Percentiles rank a stretch among this genome's conserved stretches.
Conservation (phyloP, 495 filamentous ascomycete genomes). For the Astrocystis sublimbata region DNA sequence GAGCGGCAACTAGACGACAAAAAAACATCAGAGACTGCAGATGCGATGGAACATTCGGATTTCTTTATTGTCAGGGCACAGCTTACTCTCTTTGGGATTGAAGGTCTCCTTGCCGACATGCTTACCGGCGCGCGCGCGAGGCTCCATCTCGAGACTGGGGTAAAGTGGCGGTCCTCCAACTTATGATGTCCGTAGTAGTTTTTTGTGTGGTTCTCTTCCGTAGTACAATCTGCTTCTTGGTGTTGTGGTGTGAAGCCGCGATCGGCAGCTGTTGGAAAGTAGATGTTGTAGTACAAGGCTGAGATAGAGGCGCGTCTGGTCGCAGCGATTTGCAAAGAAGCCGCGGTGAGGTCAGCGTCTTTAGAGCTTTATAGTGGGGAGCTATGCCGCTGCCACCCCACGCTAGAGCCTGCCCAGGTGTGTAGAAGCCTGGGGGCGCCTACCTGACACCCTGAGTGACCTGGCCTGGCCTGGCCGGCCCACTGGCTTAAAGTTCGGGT, state of each 20-base stretch:
- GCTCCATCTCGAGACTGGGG: conserved; percentile 56
- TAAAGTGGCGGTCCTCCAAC: background rate
- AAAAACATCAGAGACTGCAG: conserved; percentile 13
- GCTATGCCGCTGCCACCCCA: background rate
- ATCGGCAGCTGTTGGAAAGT: background rate
- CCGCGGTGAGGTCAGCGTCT: background rate
- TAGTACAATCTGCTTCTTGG: background rate
- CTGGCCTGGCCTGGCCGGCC: too few relatives aligned
- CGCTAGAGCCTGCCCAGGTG: too few relatives aligned
- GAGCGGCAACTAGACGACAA: conserved; percentile 62
- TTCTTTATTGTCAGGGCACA: background rate
- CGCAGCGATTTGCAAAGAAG: background rate
- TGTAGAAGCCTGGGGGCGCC: too few relatives aligned
- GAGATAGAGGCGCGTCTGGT: background rate
- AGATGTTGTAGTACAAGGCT: background rate
- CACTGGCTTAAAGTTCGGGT: background rate
- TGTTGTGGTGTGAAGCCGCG: background rate
- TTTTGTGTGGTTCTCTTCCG: background rate
- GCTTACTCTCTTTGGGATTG: conserved; percentile 69
- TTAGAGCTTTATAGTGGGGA: background rate
- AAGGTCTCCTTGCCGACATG: conserved; percentile 92
- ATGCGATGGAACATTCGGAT: background rate
- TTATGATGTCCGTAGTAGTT: background rate
- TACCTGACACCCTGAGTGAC: too few relatives aligned
- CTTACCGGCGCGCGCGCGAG: conserved; percentile 72